Conservation (phyloP, 2,329 filamentous ascomycete genomes). For the Phaeosphaeriaceae sp. region DNA sequence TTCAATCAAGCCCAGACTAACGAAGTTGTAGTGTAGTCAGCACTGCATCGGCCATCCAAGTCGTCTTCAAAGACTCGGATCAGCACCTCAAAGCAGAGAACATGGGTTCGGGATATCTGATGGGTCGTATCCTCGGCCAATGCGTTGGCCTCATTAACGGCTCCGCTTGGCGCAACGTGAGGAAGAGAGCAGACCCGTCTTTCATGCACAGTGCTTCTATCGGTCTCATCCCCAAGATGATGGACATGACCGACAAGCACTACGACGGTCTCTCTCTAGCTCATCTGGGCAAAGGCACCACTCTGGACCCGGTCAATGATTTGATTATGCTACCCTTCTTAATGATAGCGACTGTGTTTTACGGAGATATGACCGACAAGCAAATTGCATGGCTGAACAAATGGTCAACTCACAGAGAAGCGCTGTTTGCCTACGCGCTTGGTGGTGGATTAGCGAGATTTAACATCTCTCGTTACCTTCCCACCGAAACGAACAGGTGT, state of each 20-base stretch:
- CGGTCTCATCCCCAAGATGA: neutral
- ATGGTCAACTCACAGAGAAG: constrained; percentile 34
- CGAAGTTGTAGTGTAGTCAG: neutral
- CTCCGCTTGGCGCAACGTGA: constrained; percentile 27
- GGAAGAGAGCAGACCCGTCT: neutral
- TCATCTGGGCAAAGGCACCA: neutral
- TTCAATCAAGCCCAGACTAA: neutral
- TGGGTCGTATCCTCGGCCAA: constrained; percentile 50
- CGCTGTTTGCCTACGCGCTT: constrained; percentile 45
- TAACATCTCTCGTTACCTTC: constrained; percentile 29
- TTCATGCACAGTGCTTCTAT: neutral
- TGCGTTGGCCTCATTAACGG: constrained; percentile 50
- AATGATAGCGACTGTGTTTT: constrained; percentile 48
- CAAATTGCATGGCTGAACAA: constrained; percentile 28
- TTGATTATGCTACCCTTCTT: constrained; percentile 48
- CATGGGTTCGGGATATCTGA: constrained; percentile 50
- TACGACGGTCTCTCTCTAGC: neutral
- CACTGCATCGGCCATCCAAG: constrained; percentile 23
- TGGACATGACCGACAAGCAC: neutral
- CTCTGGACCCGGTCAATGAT: constrained; percentile 35
- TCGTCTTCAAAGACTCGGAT: constrained; percentile 52
- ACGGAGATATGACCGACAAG: constrained; percentile 38
- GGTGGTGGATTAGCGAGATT: constrained; percentile 45
- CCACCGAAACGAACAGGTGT: constrained; percentile 30
- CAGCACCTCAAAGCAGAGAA: constrained; percentile 50